Base-by-base conservation (phyloP, 805 yeast species). In the Debaryomyces tyrocola region DNA sequence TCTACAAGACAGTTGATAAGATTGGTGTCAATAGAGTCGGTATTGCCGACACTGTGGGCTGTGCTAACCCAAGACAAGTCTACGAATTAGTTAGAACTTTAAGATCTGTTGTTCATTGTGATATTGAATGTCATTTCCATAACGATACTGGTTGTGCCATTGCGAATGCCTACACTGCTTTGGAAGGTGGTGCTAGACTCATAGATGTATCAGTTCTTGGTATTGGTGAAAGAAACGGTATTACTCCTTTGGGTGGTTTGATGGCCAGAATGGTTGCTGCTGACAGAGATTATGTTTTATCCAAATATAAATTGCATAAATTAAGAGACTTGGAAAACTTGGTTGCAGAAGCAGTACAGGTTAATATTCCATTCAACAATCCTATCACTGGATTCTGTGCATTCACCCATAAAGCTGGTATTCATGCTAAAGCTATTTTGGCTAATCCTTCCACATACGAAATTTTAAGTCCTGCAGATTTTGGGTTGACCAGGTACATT, bases 231-330 rank as follows among this genome's bases (percentile, higher is more conserved):
- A 85, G 99, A 75, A 92, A 92, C 71, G 99, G 99, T 67, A 92
- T 92, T 68, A 90, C 97, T 35, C 96, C 98, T 49, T 80, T 92
- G 55, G 98, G 99, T 61, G 99, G 97, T 44, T 80, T 92, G 63
- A 92, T 92, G 98, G 97, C 98, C 38, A 84, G 99, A 74, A 92
- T 92, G 99, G 90, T 94, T 64, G 96, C 96, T 50, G 97, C 98
- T 50, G 96, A 92, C 74, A 85, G 97, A 61, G 97, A 92, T 57
- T 92, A 92, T 69, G 97, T 92, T 44, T 75, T 90, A 63, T 82
- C 91, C 70, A 92, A 92, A 75, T 92, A 92, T 77, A 94, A 94
- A 77, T 75, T 92, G 58, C 96, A 91, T 75, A 92, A 92, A 79
- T 82, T 92, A 58, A 85, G 99, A 74, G 98, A 92, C 66, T 77